Evolutionary conservation across 257 asterid species (phyloP).

Genomic region (Solanum piurae): DNA sequence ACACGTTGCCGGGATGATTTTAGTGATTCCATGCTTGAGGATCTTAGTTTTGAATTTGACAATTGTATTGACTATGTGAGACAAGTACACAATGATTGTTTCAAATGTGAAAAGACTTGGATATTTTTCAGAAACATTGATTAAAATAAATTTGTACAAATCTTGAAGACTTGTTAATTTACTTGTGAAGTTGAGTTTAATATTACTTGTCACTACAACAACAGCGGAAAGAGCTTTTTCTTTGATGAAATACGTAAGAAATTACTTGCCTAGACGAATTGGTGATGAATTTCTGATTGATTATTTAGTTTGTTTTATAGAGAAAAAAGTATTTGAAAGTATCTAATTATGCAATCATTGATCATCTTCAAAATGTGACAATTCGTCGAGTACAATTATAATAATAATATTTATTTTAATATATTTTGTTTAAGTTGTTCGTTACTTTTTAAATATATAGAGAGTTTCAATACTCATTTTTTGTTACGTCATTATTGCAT

Average conservation of each 20-base stretch:
- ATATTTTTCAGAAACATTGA: too few relatives aligned
- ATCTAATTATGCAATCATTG: neutral
- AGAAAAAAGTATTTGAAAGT: too few relatives aligned
- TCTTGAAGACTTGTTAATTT: neutral
- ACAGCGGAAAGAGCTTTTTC: neutral
- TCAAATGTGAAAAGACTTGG: neutral
- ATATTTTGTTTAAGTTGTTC: neutral
- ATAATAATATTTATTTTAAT: too few relatives aligned
- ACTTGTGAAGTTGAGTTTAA: too few relatives aligned
- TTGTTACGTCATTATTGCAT: neutral
- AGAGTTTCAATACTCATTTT: neutral
- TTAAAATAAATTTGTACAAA: neutral
- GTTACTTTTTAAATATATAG: too few relatives aligned
- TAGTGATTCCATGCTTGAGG: neutral
- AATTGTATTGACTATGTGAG: neutral
- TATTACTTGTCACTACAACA: neutral
- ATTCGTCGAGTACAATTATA: too few relatives aligned
- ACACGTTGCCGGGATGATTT: neutral
- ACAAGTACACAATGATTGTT: neutral
- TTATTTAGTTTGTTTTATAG: neutral
- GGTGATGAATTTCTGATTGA: neutral
- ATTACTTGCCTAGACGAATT: neutral
- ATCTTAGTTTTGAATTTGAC: neutral
- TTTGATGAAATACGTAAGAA: too few relatives aligned
- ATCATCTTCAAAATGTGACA: neutral